Percentiles rank a stretch among this genome's conserved stretches.
Evolutionary conservation across 306 rosid species (phyloP).

Genomic region (Lagenaria siceraria): DNA sequence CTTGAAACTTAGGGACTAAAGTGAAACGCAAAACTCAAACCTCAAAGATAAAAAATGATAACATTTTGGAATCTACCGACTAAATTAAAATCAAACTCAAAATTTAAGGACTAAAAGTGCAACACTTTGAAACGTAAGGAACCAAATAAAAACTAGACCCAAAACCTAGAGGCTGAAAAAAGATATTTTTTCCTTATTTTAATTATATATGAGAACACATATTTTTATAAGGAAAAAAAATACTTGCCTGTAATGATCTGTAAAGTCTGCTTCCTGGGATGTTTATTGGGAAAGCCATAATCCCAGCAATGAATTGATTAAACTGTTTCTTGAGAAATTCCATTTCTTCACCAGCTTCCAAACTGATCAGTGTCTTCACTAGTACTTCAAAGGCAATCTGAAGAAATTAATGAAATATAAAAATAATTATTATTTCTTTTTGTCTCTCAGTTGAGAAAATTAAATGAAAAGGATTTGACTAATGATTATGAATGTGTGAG

Average conservation of each 20-base stretch:
- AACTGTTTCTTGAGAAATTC: slow-evolving; percentile 69
- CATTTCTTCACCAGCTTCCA: slow-evolving; percentile 85
- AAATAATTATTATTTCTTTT: not conserved
- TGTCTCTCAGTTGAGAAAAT: not conserved
- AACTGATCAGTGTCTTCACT: slow-evolving; percentile 86
- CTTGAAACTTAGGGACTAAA: too few species aligned
- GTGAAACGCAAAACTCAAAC: too few species aligned
- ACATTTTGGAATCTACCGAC: too few species aligned
- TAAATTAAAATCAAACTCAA: too few species aligned
- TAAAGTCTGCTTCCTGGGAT: slow-evolving; percentile 70
- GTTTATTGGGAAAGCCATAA: slow-evolving; percentile 72
- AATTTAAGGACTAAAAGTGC: too few species aligned
- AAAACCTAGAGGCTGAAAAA: too few species aligned
- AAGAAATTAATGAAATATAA: not conserved
- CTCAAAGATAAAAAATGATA: too few species aligned
- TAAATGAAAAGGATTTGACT: not conserved
- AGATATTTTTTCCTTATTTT: too few species aligned
- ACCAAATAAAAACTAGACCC: too few species aligned
- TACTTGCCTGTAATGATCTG: slow-evolving; percentile 50
- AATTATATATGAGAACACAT: not conserved
- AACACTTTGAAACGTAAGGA: too few species aligned
- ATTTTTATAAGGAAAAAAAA: not conserved
- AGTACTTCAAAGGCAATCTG: slow-evolving; percentile 93
- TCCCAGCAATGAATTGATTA: slow-evolving; percentile 78
- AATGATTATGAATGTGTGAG: not conserved